Base-by-base conservation (phyloP, 768 basidiomycete species). In the Hysterangium stoloniferum region DNA sequence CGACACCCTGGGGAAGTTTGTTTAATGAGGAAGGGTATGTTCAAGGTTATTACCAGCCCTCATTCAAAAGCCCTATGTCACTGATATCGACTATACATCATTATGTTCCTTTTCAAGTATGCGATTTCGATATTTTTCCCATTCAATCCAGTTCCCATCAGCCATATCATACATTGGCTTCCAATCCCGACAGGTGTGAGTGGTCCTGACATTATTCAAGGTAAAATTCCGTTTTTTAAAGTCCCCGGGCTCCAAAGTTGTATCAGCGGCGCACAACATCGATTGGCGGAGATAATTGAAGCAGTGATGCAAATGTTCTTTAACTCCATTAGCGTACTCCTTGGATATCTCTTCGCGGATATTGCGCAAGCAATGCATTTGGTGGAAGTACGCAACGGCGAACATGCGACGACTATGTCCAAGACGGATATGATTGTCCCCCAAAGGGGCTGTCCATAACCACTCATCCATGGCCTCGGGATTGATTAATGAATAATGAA, bases 251-350 rank as follows among this genome's bases (percentile, higher is more conserved):
- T 78, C 76, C 29, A 79, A 61, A 1, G 75, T 76, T 24, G 70
- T 60, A 56, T 77, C 75, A 9, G 74, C 69, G 7, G 63, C 58
- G 55, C 77, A 79, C 22, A 78, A 62, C 0, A 66, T 61, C 61
- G 65, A 67, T 56, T 74, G 66, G 13, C 75, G 64, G 41, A 79
- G 59, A 57, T 76, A 77, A 45, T 74, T 74, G 47, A 73, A 60
- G 57, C 76, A 78, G 55, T 76, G 77, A 4, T 65, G 60, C n/a
- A 62, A 56, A 22, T 65, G 66, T 20, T 29, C 45, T 25, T 52
- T 17, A n/a, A 24, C 12, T 13, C 25, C 3, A 43, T 20, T 36
- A 17, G 22, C 37, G 31, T 25, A 20, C 11, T 32, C 31, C 25
- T 27, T 25, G 6, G 46, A 53, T 36, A 6, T 56, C 57, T 27